These are phyloP conservation scores for Fusarium marasasianum DNA, from an alignment of 2,329 filamentous ascomycete genomes.

Conservation along the genomic window DNA sequence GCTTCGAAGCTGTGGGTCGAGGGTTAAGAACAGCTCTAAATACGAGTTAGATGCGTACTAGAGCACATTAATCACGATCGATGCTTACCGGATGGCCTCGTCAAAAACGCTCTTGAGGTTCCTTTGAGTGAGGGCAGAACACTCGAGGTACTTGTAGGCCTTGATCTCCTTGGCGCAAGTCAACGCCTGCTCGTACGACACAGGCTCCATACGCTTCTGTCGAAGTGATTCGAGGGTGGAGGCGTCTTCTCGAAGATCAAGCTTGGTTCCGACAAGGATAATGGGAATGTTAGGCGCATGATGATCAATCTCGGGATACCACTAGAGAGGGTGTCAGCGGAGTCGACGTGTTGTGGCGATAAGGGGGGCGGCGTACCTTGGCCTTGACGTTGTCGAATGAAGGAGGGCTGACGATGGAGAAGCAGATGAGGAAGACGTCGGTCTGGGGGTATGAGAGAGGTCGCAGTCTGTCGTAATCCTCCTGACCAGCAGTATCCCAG, in stretches of 20 bases:
- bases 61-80: conserved; percentile 13
- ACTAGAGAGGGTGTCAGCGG: conserved; percentile 62
- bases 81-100: conserved; percentile 91
- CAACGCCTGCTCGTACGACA: conserved; percentile 91
- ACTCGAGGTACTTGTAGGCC: conserved; percentile 97
- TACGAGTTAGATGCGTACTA: conserved; percentile 40
- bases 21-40: conserved; percentile 77
- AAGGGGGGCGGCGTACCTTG: conserved; percentile 73
- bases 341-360: neutral
- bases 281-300: conserved; percentile 96
- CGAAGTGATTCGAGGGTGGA: conserved; percentile 83
- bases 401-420: conserved; percentile 96
- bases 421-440: conserved; percentile 98
- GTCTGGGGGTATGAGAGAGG: conserved; percentile 98
- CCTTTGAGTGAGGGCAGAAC: conserved; percentile 93
- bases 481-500: conserved; percentile 98
- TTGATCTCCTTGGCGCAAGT: conserved; percentile 92
- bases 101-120: conserved; percentile 99
- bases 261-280: conserved; percentile 96
- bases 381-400: conserved; percentile 99
- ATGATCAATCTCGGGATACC: conserved; percentile 97
- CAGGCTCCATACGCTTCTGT: conserved; percentile 96
- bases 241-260: conserved; percentile 91
- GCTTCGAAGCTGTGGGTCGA: conserved; percentile 62
- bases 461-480: conserved; percentile 95